These are phyloP conservation scores for Talaromyces trachyspermus DNA, from an alignment of 495 filamentous ascomycete species.

Conservation along the genomic window DNA sequence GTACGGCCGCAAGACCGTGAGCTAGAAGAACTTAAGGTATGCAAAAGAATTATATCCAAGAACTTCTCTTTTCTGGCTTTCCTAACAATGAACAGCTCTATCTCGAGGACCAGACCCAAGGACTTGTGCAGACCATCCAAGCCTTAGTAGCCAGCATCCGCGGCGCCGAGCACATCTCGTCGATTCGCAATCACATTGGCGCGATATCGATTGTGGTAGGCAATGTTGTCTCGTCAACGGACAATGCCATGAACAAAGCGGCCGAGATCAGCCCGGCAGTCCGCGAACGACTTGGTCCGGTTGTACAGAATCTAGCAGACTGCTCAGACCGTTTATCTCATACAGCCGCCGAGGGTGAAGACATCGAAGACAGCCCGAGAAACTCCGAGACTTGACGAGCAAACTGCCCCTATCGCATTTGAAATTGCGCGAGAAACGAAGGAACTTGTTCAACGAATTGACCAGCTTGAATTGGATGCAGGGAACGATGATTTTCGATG, in stretches of 20 bases:
- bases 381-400: conserved; percentile 59
- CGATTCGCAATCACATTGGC: conserved; percentile 61
- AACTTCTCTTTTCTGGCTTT: too few relatives aligned
- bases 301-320: conserved; percentile 53
- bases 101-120: conserved; percentile 76
- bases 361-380: conserved; percentile 41
- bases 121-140: conserved; percentile 75
- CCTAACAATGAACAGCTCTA: conserved; percentile 48
- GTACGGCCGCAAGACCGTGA: conserved; percentile 43
- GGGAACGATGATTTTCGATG: conserved; percentile 39
- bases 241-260: conserved; percentile 46
- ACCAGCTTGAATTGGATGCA: conserved; percentile 26
- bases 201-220: conserved; percentile 64
- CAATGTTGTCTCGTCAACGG: conserved; percentile 60
- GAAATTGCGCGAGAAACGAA: conserved; percentile 80
- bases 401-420: conserved; percentile 79
- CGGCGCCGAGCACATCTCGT: conserved; percentile 54
- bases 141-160: conserved; percentile 74
- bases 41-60: too few relatives aligned
- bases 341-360: conserved; percentile 57
- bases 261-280: conserved; percentile 33
- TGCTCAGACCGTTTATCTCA: conserved; percentile 60
- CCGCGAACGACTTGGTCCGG: conserved; percentile 50
- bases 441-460: conserved; percentile 51
- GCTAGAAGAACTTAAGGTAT: conserved; percentile 65